Evolutionary conservation across 2,329 filamentous ascomycete genomes (phyloP), one percentile per base, ranked within the genome.

Genomic region (Fusarium annulatum): DNA sequence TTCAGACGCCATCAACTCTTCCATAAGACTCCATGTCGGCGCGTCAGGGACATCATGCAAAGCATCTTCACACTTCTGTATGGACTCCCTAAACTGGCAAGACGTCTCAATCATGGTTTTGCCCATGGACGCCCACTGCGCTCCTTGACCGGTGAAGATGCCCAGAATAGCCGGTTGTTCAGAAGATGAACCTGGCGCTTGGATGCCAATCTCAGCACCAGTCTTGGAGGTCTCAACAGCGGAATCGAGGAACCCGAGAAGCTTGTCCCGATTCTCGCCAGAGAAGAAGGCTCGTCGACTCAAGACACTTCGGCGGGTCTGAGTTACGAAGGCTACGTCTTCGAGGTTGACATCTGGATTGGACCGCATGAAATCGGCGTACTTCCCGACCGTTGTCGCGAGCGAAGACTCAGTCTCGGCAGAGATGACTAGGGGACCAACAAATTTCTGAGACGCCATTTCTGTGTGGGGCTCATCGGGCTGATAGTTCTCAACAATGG

Each of bases 401-500:
- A 61, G 46, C 3, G 58, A 61, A 4, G 58, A 18, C 19, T 61
- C 58, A 3, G 46, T 55, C 15, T 61, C 58, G 1, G 60, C 60
- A 5, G 60, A 62, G 23, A 62, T 16, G 7, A 57, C 41, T 3
- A 62, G 16, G 6, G 60, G 60, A 2, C 49, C 60, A 16, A 62
- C 16, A 8, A 57, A 56, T 12, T 38, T 46, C 23, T 57, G 34
- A 8, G 46, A 36, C 4, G 8, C 5, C 2, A 14, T 11, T 14
- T 28, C 11, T 14, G 23, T 9, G 21, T 2, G 7, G 2, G 28
- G 3, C 18, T 10, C 43, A 18, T n/a, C 11, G 4, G 60, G 33
- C 3, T 45, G 14, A 14, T 59, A 71, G 18, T 45, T 57, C 42
- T 73, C 70, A 8, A 71, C 26, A 15, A 73, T 71, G 16, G 70